Evolutionary conservation across 345 rosid species (phyloP).

Genomic region (Salix exigua): DNA sequence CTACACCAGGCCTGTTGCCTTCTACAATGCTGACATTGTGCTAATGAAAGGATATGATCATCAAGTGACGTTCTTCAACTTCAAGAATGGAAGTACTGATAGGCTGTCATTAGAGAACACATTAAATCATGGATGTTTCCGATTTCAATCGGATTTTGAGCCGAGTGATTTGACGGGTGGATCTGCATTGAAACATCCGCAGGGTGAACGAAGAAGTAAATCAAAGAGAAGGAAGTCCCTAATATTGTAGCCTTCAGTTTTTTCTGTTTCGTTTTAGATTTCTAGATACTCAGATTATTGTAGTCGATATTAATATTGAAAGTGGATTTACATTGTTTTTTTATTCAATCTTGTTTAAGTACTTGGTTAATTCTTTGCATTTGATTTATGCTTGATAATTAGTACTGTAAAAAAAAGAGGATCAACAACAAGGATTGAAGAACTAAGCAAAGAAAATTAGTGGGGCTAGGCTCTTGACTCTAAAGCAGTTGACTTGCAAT

Average conservation of each 20-base stretch:
- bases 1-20: no score
- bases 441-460: neutral
- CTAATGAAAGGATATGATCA: neutral
- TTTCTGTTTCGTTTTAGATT: neutral
- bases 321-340: neutral
- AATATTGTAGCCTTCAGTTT: neutral
- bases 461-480: neutral
- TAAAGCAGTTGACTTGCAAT: neutral
- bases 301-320: neutral
- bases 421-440: neutral
- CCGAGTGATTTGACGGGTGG: neutral
- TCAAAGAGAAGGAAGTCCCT: neutral
- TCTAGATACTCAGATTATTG: neutral
- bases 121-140: neutral
- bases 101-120: neutral
- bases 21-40: neutral
- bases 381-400: neutral
- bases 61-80: neutral
- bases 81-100: neutral
- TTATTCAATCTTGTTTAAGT: neutral
- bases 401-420: neutral
- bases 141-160: slow-evolving; percentile 1
- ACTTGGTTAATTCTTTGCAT: neutral
- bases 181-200: neutral
- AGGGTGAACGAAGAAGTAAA: neutral